Percentiles rank a stretch among this genome's conserved stretches.
Conservation (phyloP, 2,329 filamentous ascomycete genomes). For the Zelopaecilomyces penicillatus region DNA sequence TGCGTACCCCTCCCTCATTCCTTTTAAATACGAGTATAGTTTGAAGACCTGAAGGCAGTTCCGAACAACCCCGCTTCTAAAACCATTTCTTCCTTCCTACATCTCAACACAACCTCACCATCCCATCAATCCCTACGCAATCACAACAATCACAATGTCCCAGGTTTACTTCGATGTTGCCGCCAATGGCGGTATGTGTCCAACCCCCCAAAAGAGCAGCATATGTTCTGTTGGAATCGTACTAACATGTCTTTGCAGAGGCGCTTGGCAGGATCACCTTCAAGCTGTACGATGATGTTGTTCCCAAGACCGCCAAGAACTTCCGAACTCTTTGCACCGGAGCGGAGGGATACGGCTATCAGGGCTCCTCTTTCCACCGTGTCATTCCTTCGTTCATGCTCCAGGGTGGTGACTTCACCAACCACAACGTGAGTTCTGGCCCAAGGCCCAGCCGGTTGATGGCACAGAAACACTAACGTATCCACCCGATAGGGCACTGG, state of each 20-base stretch:
- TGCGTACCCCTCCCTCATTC: too few species aligned
- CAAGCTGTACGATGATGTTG: conserved; percentile 6
- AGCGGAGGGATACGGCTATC: conserved; percentile 1
- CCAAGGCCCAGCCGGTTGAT: not conserved
- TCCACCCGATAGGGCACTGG: conserved; percentile 12
- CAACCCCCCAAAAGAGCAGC: not conserved
- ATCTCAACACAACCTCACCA: too few species aligned
- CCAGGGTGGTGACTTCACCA: conserved; percentile 10
- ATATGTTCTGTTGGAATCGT: not conserved
- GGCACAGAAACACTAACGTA: not conserved
- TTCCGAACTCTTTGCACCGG: conserved; percentile 10
- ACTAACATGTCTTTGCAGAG: not conserved
- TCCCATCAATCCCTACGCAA: too few species aligned
- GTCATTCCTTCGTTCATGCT: conserved; percentile 9
- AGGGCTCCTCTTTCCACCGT: conserved; percentile 6
- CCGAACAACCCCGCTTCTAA: too few species aligned
- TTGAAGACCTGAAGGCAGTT: too few species aligned
- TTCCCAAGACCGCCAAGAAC: conserved; percentile 9
- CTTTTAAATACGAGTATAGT: too few species aligned
- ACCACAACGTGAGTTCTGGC: not conserved
- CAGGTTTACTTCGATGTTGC: conserved; percentile 12
- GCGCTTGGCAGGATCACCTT: conserved; percentile 8
- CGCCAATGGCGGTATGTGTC: conserved; percentile 10
- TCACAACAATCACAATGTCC: not conserved
- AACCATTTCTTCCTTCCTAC: too few species aligned